These are phyloP conservation scores for Cytauxzoon felis DNA, from an alignment of 169 alveolate genomes.

Conservation along the genomic window DNA sequence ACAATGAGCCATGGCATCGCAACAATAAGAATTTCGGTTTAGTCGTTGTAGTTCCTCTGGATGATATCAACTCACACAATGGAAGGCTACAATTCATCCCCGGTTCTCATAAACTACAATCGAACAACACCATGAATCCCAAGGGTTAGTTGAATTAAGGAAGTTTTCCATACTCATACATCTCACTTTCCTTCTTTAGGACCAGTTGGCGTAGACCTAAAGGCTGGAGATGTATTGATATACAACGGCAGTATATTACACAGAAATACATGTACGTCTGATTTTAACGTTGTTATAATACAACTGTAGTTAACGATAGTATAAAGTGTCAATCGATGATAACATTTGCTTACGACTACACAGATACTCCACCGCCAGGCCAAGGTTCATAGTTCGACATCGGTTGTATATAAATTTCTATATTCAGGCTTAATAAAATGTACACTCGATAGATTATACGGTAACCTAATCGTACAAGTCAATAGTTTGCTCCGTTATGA, in stretches of 20 bases:
- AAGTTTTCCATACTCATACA: neutral
- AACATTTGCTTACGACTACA: constrained; percentile 36
- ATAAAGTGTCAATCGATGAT: constrained; percentile 41
- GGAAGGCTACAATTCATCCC: constrained; percentile 59
- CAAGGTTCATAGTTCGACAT: constrained; percentile 22
- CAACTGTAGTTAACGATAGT: constrained; percentile 53
- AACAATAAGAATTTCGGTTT: constrained; percentile 37
- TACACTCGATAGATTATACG: constrained; percentile 30
- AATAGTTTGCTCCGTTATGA: neutral
- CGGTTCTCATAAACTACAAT: constrained; percentile 31
- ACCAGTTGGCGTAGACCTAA: constrained; percentile 47
- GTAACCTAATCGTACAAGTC: constrained; percentile 25
- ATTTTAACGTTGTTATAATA: no score
- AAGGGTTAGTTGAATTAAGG: constrained; percentile 1
- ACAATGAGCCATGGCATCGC: constrained; percentile 59
- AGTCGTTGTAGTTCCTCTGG: constrained; percentile 32
- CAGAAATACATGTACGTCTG: constrained; percentile 44
- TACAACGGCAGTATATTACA: constrained; percentile 48
- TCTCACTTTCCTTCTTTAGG: constrained; percentile 2
- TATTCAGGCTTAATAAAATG: constrained; percentile 33
- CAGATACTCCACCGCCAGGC: constrained; percentile 58
- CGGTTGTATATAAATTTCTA: neutral
- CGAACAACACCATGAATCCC: neutral
- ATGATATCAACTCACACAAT: constrained; percentile 12
- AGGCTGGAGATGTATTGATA: constrained; percentile 48